Conservation (phyloP, 129 eudicot species). For the Artemisia argyi region DNA sequence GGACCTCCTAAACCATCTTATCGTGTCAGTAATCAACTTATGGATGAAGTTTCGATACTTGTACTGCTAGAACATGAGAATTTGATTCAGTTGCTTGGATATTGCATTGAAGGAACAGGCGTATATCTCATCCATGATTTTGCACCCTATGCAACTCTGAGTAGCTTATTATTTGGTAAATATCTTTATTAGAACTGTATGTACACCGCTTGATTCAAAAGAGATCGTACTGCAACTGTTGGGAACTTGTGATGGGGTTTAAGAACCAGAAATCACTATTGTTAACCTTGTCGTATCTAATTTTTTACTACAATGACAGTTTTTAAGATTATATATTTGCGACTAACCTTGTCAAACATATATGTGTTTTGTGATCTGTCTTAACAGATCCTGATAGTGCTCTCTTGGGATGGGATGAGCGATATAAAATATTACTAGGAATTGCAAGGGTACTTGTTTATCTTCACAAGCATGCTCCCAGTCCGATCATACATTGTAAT, state of each 20-base stretch:
- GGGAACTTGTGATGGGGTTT: too few relatives aligned
- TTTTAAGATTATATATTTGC: background rate
- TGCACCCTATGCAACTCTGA: background rate
- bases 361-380: background rate
- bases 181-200: too few relatives aligned
- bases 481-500: background rate
- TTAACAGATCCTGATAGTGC: background rate
- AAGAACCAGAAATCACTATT: too few relatives aligned
- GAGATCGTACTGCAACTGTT: too few relatives aligned
- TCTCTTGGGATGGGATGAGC: slow-evolving; percentile 17
- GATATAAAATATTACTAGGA: slow-evolving; percentile 11
- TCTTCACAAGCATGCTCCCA: slow-evolving; percentile 23
- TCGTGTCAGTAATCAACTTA: too few relatives aligned
- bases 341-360: background rate
- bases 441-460: slow-evolving; percentile 23
- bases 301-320: too few relatives aligned
- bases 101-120: background rate
- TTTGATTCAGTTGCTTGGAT: slow-evolving; percentile 9
- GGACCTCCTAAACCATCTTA: background rate
- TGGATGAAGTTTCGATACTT: background rate
- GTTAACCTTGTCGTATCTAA: too few relatives aligned
- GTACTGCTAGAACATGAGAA: background rate
- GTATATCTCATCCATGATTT: background rate
- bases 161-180: background rate
- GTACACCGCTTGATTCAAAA: too few relatives aligned